Percentiles rank a stretch among this genome's conserved stretches.
These are phyloP conservation scores for Alectoria sarmentosa DNA, from an alignment of 495 filamentous ascomycete genomes.

Conservation along the genomic window DNA sequence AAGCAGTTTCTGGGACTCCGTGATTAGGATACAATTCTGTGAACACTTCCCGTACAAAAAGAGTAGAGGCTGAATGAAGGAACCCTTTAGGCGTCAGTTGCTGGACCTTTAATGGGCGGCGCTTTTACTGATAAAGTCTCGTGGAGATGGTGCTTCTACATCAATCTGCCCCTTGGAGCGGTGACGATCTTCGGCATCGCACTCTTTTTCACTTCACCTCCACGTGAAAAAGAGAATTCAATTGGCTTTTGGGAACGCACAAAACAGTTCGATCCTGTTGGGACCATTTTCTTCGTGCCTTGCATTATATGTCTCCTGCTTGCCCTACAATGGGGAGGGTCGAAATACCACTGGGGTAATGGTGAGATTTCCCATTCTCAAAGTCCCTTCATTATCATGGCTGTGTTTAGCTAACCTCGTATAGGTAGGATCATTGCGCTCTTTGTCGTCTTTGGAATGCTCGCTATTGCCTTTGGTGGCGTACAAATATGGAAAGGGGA, in stretches of 20 bases:
- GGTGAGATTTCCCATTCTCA: conserved; percentile 20
- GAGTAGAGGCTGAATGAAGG: not conserved
- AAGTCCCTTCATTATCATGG: not conserved
- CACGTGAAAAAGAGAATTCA: conserved; percentile 39
- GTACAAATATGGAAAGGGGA: conserved; percentile 63
- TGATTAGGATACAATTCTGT: not conserved
- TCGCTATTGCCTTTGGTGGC: conserved; percentile 53
- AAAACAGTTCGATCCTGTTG: conserved; percentile 57
- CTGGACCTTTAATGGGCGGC: conserved; percentile 65
- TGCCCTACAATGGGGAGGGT: conserved; percentile 83
- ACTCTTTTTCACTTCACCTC: conserved; percentile 52
- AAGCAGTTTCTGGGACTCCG: not conserved
- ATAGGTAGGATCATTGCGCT: conserved; percentile 57
- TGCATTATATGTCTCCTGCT: conserved; percentile 65
- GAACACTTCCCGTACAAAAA: not conserved
- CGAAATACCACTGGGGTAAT: conserved; percentile 56
- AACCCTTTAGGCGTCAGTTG: conserved; percentile 48
- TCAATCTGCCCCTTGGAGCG: conserved; percentile 62
- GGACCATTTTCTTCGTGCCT: conserved; percentile 62
- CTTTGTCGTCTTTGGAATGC: conserved; percentile 60
- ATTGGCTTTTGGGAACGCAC: conserved; percentile 40
- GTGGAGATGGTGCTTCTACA: conserved; percentile 61
- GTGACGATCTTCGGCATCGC: conserved; percentile 54
- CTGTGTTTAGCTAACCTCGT: not conserved
- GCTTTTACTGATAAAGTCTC: conserved; percentile 54